Conservation (phyloP, 768 basidiomycete species). For the Leccinum pellstonianum region DNA sequence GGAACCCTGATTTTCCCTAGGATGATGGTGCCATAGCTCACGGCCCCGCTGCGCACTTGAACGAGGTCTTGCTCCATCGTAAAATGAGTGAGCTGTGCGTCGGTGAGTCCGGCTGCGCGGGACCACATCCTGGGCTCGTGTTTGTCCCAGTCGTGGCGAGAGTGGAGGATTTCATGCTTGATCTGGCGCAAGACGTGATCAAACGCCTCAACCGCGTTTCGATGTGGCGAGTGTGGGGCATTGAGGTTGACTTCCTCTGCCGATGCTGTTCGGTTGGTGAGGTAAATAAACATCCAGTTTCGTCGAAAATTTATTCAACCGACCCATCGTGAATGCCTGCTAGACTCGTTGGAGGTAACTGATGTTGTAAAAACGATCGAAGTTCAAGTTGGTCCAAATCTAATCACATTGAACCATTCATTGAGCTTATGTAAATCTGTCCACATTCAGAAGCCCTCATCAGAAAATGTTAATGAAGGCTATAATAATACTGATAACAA, state of each 20-base stretch:
- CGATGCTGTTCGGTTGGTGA: constrained; percentile 44
- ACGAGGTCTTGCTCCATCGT: constrained; percentile 45
- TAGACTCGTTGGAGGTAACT: constrained; percentile 6
- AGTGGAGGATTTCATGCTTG: constrained; percentile 64
- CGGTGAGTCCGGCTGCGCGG: constrained; percentile 50
- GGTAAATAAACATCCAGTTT: constrained; percentile 10
- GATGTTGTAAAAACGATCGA: not conserved
- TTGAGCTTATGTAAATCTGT: constrained; percentile 19
- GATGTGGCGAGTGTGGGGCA: constrained; percentile 55
- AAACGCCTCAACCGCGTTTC: constrained; percentile 67
- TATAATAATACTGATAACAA: constrained; percentile 16
- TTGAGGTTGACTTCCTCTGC: constrained; percentile 57
- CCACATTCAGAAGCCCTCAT: not conserved
- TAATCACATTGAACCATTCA: constrained; percentile 17
- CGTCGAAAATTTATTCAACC: constrained; percentile 8
- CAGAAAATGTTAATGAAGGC: constrained; percentile 3
- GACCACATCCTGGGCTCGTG: constrained; percentile 65
- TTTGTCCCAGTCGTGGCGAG: constrained; percentile 67
- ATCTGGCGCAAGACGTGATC: constrained; percentile 50
- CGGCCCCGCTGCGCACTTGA: constrained; percentile 50
- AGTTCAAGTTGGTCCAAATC: constrained; percentile 8
- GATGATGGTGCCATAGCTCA: constrained; percentile 69
- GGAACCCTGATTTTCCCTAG: constrained; percentile 76
- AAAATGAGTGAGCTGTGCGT: constrained; percentile 53
- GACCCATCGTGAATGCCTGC: constrained; percentile 24